These are phyloP conservation scores for Candida tunisiensis DNA, from an alignment of 1,139 yeast species.

Conservation along the genomic window DNA sequence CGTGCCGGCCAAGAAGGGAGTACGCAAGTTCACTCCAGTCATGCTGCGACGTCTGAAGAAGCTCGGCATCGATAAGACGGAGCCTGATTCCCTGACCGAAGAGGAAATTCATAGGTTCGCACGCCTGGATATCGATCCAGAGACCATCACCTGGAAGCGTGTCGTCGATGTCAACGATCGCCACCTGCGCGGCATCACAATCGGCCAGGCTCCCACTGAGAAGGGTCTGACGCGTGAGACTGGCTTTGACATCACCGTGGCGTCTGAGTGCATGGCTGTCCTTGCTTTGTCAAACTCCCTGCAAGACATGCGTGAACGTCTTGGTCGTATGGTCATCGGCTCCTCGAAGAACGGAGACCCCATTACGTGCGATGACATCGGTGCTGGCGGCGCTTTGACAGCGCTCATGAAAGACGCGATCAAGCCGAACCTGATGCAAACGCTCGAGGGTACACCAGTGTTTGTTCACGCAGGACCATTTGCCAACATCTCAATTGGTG, in stretches of 20 bases:
- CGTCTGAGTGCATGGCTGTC: conserved; percentile 96
- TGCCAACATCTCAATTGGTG: conserved; percentile 95
- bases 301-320: conserved; percentile 75
- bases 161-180: conserved; percentile 95
- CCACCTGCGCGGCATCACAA: conserved; percentile 76
- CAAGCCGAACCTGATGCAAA: conserved; percentile 96
- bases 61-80: conserved; percentile 63
- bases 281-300: conserved; percentile 77
- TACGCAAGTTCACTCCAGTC: conserved; percentile 56
- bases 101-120: conserved; percentile 69
- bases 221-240: conserved; percentile 80
- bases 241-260: conserved; percentile 94
- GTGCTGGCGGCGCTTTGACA: conserved; percentile 94
- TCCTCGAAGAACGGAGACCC: conserved; percentile 73
- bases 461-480: conserved; percentile 98
- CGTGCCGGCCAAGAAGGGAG: conserved; percentile 78
- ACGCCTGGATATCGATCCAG: conserved; percentile 85
- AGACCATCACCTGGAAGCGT: conserved; percentile 89
- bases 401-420: conserved; percentile 94
- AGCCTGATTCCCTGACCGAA: conserved; percentile 66
- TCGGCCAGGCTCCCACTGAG: conserved; percentile 91
- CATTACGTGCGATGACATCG: conserved; percentile 89
- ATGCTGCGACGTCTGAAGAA: conserved; percentile 68
- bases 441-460: conserved; percentile 96
- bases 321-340: conserved; percentile 86